Evolutionary conservation across 2,329 filamentous ascomycete genomes (phyloP).

Genomic region (Cryphonectria carpinicola): DNA sequence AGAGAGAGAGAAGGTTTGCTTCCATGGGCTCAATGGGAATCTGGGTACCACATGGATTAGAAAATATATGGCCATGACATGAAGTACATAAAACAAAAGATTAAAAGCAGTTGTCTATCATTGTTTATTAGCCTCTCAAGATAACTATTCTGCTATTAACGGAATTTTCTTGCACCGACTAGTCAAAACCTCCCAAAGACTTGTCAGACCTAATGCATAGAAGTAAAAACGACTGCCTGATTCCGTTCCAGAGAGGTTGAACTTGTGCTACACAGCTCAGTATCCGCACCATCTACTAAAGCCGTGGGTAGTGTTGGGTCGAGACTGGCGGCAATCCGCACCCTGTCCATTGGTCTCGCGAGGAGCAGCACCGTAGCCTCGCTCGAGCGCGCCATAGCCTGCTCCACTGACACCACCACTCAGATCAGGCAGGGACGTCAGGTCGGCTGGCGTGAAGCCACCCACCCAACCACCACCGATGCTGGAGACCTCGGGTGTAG

Average conservation of each 20-base stretch:
- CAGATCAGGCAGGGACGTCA: background rate
- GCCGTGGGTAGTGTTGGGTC: background rate
- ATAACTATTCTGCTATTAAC: background rate
- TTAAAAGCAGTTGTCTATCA: background rate
- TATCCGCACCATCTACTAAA: background rate
- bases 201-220: background rate
- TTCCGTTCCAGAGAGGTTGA: background rate
- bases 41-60: no score
- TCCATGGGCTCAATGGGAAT: no score
- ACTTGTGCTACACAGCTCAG: background rate
- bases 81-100: background rate
- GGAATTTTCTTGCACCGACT: background rate
- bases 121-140: background rate
- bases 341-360: background rate
- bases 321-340: background rate
- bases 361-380: constrained; percentile 7
- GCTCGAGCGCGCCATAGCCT: constrained; percentile 8
- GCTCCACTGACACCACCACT: constrained; percentile 2
- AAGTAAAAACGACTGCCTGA: background rate
- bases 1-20: no score
- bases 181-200: background rate
- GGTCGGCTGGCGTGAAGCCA: background rate
- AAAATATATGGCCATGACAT: background rate
- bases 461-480: background rate
- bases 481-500: background rate